Evolutionary conservation across 345 rosid genomes (phyloP).

Genomic region (Salix purpurea): DNA sequence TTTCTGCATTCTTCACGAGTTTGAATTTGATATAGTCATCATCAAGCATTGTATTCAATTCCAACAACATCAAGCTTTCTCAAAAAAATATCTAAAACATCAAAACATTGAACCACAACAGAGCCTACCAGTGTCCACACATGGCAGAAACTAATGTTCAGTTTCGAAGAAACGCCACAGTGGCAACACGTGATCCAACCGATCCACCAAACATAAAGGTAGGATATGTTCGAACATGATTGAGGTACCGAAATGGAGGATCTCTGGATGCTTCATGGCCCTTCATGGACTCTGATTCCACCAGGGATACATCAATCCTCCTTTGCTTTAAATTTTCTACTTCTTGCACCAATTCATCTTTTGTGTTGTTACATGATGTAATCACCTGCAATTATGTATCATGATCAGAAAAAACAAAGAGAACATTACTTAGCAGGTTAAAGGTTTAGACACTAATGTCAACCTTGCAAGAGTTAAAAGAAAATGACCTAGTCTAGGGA

Average conservation of each 20-base stretch:
- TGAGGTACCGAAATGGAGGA: conserved; percentile 52
- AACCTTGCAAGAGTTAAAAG: no score
- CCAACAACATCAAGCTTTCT: background rate
- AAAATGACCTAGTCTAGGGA: no score
- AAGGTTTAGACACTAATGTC: background rate
- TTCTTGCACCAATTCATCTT: conserved; percentile 80
- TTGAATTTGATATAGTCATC: no score
- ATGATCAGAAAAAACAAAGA: background rate
- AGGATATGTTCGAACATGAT: conserved; percentile 81
- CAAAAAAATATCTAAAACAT: background rate
- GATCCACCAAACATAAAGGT: conserved; percentile 86
- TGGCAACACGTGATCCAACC: conserved; percentile 87
- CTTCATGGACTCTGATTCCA: conserved; percentile 28
- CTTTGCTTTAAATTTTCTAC: conserved; percentile 62
- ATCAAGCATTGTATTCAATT: no score
- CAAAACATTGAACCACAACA: background rate
- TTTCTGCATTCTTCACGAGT: background rate
- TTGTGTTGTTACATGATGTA: conserved; percentile 84
- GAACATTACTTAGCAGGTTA: background rate
- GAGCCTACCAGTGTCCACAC: background rate
- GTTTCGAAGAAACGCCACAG: conserved; percentile 75
- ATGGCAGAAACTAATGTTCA: conserved; percentile 19
- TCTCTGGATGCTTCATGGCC: conserved; percentile 39
- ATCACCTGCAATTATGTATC: conserved; percentile 44
- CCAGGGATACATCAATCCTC: conserved; percentile 31